Percentiles rank a stretch among this genome's conserved stretches.
These are phyloP conservation scores for Erysiphe pulchra DNA, from an alignment of 2,329 filamentous ascomycete species.

Conservation along the genomic window DNA sequence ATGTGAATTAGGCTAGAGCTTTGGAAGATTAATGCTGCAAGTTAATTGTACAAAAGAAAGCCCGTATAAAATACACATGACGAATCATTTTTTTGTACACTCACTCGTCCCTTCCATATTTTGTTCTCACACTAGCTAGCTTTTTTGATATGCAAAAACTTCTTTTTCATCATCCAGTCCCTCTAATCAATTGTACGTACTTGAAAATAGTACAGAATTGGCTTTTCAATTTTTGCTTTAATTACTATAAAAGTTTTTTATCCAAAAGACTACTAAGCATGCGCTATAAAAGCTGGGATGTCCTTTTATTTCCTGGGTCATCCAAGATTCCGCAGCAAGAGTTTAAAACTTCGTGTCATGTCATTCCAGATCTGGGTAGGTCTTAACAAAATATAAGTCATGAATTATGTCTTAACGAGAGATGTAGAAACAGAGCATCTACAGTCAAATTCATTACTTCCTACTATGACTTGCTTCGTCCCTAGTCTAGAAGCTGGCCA, in stretches of 20 bases:
- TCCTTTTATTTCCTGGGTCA: constrained; percentile 46
- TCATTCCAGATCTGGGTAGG: constrained; percentile 24
- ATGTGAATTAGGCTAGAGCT: constrained; percentile 22
- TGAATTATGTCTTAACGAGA: background rate
- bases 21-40: constrained; percentile 20
- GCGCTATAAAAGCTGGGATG: constrained; percentile 72
- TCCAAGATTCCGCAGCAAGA: constrained; percentile 51
- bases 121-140: background rate
- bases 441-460: constrained; percentile 16
- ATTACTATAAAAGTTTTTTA: background rate
- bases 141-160: background rate
- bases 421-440: constrained; percentile 5
- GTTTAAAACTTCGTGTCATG: constrained; percentile 56
- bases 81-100: background rate
- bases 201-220: background rate
- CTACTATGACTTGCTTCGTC: constrained; percentile 45
- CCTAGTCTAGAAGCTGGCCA: constrained; percentile 31
- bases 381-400: background rate
- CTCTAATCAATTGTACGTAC: background rate
- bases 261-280: constrained; percentile 20
- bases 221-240: background rate
- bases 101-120: background rate
- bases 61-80: background rate
- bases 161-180: background rate
- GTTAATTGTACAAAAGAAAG: background rate